Base-by-base conservation (phyloP, 306 rosid genomes). In the Quercus robur region DNA sequence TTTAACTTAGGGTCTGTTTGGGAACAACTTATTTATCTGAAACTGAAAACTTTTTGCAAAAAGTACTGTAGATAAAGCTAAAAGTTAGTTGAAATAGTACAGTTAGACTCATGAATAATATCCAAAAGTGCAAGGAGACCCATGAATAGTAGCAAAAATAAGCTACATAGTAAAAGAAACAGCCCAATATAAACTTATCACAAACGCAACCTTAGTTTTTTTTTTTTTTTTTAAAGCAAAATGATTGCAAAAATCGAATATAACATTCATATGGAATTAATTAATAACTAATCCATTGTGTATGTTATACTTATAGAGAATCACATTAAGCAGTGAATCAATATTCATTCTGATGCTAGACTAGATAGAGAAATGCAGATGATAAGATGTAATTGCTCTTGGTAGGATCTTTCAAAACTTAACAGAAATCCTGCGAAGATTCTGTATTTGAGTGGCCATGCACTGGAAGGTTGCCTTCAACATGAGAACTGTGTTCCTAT, bases 371-470 rank as follows among this genome's bases (percentile, higher is more conserved):
- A 19, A 41, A 6, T 52, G 56, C 10, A 54, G 13, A 61, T 33
- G 61, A 55, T 59, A 77, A 81, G 56, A 18, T 74, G 7, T 20
- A 77, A 75, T 71, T 79, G 58, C 6, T 55, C 77, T 69, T 73
- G 77, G 85, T 96, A 95, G 99, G 99, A 95, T 78, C 91, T 95
- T 30, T 85, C 96, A 66, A 95, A 95, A 87, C 87, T 95, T 67
- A 95, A 93, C 86, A 91, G 99, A 77, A 92, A 95, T 85, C 97
- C 98, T 23, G 88, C 57, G 23, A 95, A 91, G 84, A 62, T 95
- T 73, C 87, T 95, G 63, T 95, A 95, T 86, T 85, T 95, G 51
- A 95, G 99, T 78, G 99, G 97, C 62, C 97, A 93, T 80, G 99
- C 99, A 56, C 70, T 86, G 38, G 97, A 93, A 82, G 87, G 86